These are phyloP conservation scores for Magnaporthales sp. DNA, from an alignment of 2,329 filamentous ascomycete species.

Conservation along the genomic window DNA sequence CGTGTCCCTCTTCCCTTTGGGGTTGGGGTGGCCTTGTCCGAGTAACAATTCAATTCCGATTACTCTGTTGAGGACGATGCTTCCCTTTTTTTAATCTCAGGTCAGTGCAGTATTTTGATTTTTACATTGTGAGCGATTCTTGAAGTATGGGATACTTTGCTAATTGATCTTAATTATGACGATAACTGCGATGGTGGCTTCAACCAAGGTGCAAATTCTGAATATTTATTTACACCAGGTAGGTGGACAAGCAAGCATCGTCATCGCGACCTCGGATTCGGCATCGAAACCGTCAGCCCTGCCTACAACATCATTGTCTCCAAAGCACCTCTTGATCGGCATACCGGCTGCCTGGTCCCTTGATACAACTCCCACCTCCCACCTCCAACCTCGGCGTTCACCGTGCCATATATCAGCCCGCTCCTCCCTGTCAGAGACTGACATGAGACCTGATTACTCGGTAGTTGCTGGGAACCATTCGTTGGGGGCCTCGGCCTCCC, in stretches of 20 bases:
- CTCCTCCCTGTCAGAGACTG: not conserved
- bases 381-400: not conserved
- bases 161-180: not conserved
- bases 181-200: not conserved
- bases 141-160: not conserved
- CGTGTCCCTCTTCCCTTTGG: not conserved
- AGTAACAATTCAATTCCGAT: slow-evolving; percentile 10
- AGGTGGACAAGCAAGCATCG: not conserved
- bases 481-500: not conserved
- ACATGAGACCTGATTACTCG: not conserved
- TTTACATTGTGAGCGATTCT: not conserved
- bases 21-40: not conserved
- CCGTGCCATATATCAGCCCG: too few relatives aligned
- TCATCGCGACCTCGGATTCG: not conserved
- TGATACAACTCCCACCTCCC: too few relatives aligned
- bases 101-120: slow-evolving; percentile 9
- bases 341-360: too few relatives aligned
- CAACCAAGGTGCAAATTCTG: not conserved
- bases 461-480: not conserved
- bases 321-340: not conserved
- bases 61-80: slow-evolving; percentile 15
- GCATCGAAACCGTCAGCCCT: not conserved
- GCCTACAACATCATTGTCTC: not conserved
- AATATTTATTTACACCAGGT: not conserved
- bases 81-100: slow-evolving; percentile 12